Conservation (phyloP, 148 eudicot genomes). For the Heliamphora exappendiculata region DNA sequence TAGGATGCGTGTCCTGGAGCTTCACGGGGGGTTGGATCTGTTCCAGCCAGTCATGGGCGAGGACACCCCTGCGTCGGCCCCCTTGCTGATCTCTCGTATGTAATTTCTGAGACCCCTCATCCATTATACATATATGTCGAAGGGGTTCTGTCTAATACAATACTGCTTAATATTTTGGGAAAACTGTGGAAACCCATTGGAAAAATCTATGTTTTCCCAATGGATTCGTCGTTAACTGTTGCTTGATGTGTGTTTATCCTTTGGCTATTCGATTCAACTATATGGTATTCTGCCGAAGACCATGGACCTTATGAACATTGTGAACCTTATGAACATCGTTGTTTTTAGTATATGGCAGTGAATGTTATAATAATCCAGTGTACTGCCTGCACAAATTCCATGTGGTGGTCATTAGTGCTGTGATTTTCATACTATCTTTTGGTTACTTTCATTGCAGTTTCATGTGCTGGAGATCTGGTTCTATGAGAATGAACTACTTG, state of each 20-base stretch:
- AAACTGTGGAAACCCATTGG: neutral
- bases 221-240: neutral
- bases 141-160: too few relatives aligned
- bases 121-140: neutral
- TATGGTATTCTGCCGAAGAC: neutral
- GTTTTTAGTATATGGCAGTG: too few relatives aligned
- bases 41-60: slow-evolving; percentile 83
- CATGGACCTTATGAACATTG: neutral
- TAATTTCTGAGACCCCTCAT: slow-evolving; percentile 12
- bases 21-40: slow-evolving; percentile 74
- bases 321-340: too few relatives aligned
- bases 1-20: slow-evolving; percentile 93
- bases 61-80: slow-evolving; percentile 48
- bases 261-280: neutral
- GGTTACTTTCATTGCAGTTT: too few relatives aligned
- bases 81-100: slow-evolving; percentile 80
- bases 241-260: neutral
- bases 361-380: too few relatives aligned
- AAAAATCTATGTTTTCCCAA: too few relatives aligned
- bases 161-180: neutral
- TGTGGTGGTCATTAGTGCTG: too few relatives aligned
- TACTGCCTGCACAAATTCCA: too few relatives aligned
- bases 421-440: too few relatives aligned
- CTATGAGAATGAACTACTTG: too few relatives aligned
- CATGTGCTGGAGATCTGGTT: too few relatives aligned